Conservation (phyloP, 805 yeast genomes). For the Nakazawaea molendinolei region DNA sequence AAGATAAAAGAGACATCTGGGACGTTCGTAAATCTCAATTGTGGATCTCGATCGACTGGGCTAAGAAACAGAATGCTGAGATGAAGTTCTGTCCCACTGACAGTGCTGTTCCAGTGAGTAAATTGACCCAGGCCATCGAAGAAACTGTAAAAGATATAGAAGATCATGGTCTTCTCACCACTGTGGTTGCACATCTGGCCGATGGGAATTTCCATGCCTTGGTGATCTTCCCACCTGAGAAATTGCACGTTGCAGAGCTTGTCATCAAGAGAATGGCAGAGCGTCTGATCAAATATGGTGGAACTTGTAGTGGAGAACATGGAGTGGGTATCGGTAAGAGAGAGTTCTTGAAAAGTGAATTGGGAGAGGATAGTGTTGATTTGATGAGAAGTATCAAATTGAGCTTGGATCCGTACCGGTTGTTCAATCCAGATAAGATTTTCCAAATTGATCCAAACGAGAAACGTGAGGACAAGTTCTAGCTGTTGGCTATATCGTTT, state of each 20-base stretch:
- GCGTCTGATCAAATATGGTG: constrained; percentile 63
- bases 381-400: constrained; percentile 69
- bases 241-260: constrained; percentile 36
- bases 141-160: constrained; percentile 56
- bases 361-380: constrained; percentile 62
- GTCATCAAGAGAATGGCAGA: constrained; percentile 57
- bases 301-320: constrained; percentile 85
- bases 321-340: constrained; percentile 81
- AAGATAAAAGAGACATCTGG: constrained; percentile 65
- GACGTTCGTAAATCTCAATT: constrained; percentile 67
- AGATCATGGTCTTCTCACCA: constrained; percentile 42
- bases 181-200: constrained; percentile 76
- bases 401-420: constrained; percentile 66
- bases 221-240: constrained; percentile 49
- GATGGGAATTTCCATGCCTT: constrained; percentile 79
- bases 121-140: constrained; percentile 53
- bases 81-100: constrained; percentile 67
- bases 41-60: constrained; percentile 65
- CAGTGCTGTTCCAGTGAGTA: constrained; percentile 76
- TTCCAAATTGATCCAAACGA: constrained; percentile 56
- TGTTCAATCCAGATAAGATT: constrained; percentile 75
- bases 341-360: constrained; percentile 49
- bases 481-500: background rate
- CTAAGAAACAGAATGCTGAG: constrained; percentile 36
- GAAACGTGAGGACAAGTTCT: constrained; percentile 7